These are phyloP conservation scores for Cercospora beticola DNA, from an alignment of 2,329 filamentous ascomycete genomes.

Conservation along the genomic window DNA sequence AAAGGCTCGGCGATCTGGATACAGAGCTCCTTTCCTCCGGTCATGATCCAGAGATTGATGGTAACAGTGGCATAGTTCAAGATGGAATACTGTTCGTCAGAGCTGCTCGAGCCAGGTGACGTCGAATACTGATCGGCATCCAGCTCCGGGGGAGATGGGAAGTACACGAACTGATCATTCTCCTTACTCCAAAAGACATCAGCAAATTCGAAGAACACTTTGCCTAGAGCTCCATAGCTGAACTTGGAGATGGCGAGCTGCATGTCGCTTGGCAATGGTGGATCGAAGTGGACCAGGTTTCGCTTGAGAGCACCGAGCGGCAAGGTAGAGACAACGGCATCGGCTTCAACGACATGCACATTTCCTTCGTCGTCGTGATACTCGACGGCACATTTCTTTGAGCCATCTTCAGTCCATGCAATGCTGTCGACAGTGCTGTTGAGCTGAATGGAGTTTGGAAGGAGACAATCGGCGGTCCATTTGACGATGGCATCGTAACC, in stretches of 20 bases:
- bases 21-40: constrained; percentile 44
- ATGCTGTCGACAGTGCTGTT: constrained; percentile 43
- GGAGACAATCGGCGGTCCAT: constrained; percentile 43
- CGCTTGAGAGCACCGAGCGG: constrained; percentile 44
- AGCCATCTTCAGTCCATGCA: constrained; percentile 40
- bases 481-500: constrained; percentile 48
- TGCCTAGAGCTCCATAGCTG: constrained; percentile 46
- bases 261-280: constrained; percentile 41
- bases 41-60: constrained; percentile 48
- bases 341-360: constrained; percentile 36
- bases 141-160: constrained; percentile 39
- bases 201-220: constrained; percentile 47
- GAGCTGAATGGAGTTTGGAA: constrained; percentile 41
- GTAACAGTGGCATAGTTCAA: constrained; percentile 48
- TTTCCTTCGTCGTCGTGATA: constrained; percentile 29
- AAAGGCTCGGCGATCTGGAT: constrained; percentile 47
- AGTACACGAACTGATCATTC: constrained; percentile 49
- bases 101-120: constrained; percentile 34
- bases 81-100: constrained; percentile 38
- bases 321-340: constrained; percentile 44
- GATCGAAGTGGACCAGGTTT: constrained; percentile 43
- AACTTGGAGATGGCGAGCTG: constrained; percentile 41
- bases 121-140: constrained; percentile 33
- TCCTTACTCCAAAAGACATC: constrained; percentile 49
- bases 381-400: constrained; percentile 28